Evolutionary conservation across 352 stramenopile genomes (phyloP), one percentile per base, ranked within the genome.

Genomic region (Phytopythium kandeliae): DNA sequence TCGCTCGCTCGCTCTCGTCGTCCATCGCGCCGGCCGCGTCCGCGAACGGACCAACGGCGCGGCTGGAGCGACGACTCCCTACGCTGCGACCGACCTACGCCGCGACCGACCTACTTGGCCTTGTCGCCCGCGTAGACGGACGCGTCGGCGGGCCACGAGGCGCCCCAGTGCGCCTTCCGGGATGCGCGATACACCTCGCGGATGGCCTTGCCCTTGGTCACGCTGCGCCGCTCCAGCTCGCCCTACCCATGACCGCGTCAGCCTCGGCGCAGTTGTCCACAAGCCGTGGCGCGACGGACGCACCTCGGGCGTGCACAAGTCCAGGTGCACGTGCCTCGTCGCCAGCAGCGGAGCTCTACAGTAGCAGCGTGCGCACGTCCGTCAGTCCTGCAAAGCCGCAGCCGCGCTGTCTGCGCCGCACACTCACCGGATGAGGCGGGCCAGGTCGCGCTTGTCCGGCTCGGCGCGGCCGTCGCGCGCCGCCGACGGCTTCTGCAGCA

Each of bases 91-190:
- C n/a, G n/a, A n/a, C n/a, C n/a, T n/a, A n/a, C n/a, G n/a, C n/a
- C n/a, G n/a, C n/a, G n/a, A n/a, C n/a, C n/a, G n/a, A 22, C 10
- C 46, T 50, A 55, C 50, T 69, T 67, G 28, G 25, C 31, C 58
- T 80, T 80, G 42, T 67, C 64, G 50, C 62, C 49, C 6, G 65
- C 65, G 54, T 89, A 92, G 44, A 83, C 72, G 19, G 69, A 75
- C 38, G 74, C 69, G 45, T 91, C 71, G 12, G 71, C 72, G 6
- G 83, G 83, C 83, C 83, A 94, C 15, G 73, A 56, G 4, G 76
- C 78, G 2, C 83, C 83, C 83, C 83, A 94, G 47, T 92, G 80
- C 26, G 80, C 80, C 57, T 94, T 94, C 25, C 83, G 78, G 16
- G 83, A 73, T 25, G 83, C 83, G 45, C 83, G 80, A 50, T 94